Evolutionary conservation across 805 yeast genomes (phyloP).

Genomic region (Spathaspora gorwiae): DNA sequence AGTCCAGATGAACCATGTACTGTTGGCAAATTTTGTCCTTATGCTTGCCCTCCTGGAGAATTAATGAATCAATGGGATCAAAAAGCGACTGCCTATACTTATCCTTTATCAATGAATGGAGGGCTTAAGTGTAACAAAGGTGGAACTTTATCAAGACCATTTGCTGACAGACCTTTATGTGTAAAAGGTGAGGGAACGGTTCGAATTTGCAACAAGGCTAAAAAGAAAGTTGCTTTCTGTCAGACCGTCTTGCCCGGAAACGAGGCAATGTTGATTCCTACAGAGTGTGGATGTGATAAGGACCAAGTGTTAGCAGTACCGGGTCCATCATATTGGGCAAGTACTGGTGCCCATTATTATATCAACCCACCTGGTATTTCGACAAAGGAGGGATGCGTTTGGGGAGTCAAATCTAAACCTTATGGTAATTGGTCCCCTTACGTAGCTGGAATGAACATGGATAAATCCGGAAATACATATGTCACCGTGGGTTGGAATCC

Average conservation of each 20-base stretch:
- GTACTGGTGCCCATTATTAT: conserved; percentile 83
- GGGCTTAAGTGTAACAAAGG: conserved; percentile 73
- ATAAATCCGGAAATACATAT: conserved; percentile 60
- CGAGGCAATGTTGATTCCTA: conserved; percentile 92
- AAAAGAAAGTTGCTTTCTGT: conserved; percentile 70
- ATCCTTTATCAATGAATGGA: conserved; percentile 78
- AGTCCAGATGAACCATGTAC: conserved; percentile 68
- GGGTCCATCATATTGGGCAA: conserved; percentile 77
- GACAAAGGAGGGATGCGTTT: conserved; percentile 69
- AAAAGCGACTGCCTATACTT: conserved; percentile 60
- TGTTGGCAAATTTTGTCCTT: conserved; percentile 82
- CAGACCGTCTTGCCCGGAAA: conserved; percentile 93
- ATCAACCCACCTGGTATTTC: conserved; percentile 81
- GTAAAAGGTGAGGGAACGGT: conserved; percentile 75
- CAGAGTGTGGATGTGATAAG: conserved; percentile 50
- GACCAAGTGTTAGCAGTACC: conserved; percentile 73
- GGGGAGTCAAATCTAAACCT: conserved; percentile 72
- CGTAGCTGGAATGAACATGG: conserved; percentile 88
- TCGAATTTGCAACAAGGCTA: conserved; percentile 54
- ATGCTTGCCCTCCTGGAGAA: conserved; percentile 87
- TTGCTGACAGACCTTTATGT: conserved; percentile 57
- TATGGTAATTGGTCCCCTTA: conserved; percentile 92
- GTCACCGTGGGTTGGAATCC: conserved; percentile 94
- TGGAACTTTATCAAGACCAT: conserved; percentile 64
- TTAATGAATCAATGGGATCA: conserved; percentile 89